Conservation (phyloP, 768 basidiomycete species). For the Russula olivacea region DNA sequence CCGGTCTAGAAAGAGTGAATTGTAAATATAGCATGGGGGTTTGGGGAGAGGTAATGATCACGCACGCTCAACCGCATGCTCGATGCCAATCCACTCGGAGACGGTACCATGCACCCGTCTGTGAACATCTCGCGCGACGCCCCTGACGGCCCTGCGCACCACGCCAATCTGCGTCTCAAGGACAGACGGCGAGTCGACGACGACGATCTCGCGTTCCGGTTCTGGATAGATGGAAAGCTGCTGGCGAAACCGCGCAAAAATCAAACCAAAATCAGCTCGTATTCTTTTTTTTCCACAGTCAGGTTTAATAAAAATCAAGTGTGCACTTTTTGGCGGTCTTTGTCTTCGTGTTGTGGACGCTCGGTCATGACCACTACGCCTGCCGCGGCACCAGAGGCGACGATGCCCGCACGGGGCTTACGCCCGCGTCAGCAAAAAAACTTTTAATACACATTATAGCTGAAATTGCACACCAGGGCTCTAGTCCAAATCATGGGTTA, state of each 20-base stretch:
- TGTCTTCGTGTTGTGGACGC: background rate
- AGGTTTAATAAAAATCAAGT: background rate
- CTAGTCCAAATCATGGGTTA: conserved; percentile 16
- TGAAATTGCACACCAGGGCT: conserved; percentile 11
- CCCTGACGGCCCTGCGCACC: conserved; percentile 54
- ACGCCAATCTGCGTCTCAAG: conserved; percentile 74
- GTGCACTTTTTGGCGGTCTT: conserved; percentile 12
- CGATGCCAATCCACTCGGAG: conserved; percentile 78
- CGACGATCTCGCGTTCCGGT: conserved; percentile 53
- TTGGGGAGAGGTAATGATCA: conserved; percentile 17
- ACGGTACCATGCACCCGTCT: conserved; percentile 66
- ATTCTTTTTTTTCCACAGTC: background rate
- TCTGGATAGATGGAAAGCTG: conserved; percentile 85
- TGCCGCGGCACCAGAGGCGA: conserved; percentile 4
- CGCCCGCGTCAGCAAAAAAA: background rate
- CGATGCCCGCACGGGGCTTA: conserved; percentile 12
- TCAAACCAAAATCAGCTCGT: background rate
- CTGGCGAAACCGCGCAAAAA: conserved; percentile 36
- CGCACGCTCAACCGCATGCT: conserved; percentile 81
- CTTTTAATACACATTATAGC: background rate
- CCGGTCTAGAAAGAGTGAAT: conserved; percentile 45
- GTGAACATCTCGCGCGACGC: conserved; percentile 51
- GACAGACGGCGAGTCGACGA: conserved; percentile 68
- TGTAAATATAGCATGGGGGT: background rate
- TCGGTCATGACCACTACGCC: conserved; percentile 10